A percentile compares a stretch with the other conserved stretches of the same genome.
Conservation (phyloP, 768 basidiomycete genomes). For the Pleurotus pulmonarius region DNA sequence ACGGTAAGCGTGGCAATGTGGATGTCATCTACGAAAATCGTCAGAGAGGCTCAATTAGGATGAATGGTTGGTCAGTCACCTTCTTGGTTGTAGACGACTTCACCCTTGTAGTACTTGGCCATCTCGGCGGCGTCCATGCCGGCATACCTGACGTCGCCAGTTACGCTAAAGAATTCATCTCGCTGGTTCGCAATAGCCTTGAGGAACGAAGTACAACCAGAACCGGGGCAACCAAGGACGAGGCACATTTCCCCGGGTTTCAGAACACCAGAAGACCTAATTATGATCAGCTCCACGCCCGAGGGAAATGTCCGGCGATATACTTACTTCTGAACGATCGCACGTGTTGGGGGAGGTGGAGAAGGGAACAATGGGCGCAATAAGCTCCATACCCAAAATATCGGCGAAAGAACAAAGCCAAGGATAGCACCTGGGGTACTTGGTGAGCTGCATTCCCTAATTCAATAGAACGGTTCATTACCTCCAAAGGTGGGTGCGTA, state of each 20-base stretch:
- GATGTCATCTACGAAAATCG: conserved; percentile 53
- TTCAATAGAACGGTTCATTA: conserved; percentile 13
- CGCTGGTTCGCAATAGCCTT: conserved; percentile 80
- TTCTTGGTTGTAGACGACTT: conserved; percentile 77
- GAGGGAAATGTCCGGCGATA: background rate
- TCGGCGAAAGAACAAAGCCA: conserved; percentile 48
- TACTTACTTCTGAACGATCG: conserved; percentile 57
- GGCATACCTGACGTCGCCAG: conserved; percentile 77
- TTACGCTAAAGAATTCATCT: conserved; percentile 55
- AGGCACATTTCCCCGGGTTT: conserved; percentile 87
- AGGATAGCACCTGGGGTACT: conserved; percentile 44
- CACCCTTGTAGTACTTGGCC: conserved; percentile 72
- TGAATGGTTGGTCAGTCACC: conserved; percentile 30
- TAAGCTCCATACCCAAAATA: conserved; percentile 43
- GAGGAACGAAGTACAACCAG: conserved; percentile 85
- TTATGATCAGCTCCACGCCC: too few relatives aligned
- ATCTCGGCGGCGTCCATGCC: conserved; percentile 77
- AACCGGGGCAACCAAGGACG: conserved; percentile 77
- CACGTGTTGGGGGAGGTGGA: conserved; percentile 34
- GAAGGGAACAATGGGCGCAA: conserved; percentile 36
- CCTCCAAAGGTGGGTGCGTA: conserved; percentile 60
- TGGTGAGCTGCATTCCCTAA: background rate
- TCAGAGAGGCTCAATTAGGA: too few relatives aligned
- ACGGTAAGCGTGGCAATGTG: conserved; percentile 84
- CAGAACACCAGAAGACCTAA: conserved; percentile 61